Percentiles rank a stretch among this genome's conserved stretches.
These are phyloP conservation scores for Cladophialophora bantiana DNA, from an alignment of 2,329 filamentous ascomycete species.

Conservation along the genomic window DNA sequence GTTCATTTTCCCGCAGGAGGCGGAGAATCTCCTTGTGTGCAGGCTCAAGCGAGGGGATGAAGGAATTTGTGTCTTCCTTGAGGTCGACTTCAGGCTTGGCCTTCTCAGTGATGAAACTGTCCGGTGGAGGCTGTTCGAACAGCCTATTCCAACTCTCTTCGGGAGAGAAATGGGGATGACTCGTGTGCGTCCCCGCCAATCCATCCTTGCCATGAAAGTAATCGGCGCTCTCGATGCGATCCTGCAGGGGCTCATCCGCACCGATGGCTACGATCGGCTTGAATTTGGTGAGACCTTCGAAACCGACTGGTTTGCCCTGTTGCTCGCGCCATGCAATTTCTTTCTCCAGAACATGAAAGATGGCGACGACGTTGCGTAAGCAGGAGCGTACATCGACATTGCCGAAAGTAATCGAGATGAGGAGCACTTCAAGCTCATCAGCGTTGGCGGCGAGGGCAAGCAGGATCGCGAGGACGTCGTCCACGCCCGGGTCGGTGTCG, in stretches of 20 bases:
- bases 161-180: constrained; percentile 74
- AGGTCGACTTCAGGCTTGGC: constrained; percentile 43
- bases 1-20: constrained; percentile 79
- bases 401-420: constrained; percentile 91
- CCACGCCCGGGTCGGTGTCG: constrained; percentile 93
- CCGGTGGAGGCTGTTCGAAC: constrained; percentile 60
- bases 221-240: constrained; percentile 79
- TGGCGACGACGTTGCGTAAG: constrained; percentile 82
- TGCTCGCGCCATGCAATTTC: constrained; percentile 83
- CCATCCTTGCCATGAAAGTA: constrained; percentile 87
- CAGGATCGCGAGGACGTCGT: constrained; percentile 88
- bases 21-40: constrained; percentile 90
- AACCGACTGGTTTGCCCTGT: constrained; percentile 72
- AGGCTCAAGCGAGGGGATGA: constrained; percentile 75
- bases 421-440: constrained; percentile 82
- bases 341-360: constrained; percentile 91
- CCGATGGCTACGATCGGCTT: constrained; percentile 89
- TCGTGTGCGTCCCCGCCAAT: constrained; percentile 73
- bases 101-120: constrained; percentile 57
- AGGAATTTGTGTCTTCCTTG: constrained; percentile 59
- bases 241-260: constrained; percentile 82
- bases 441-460: constrained; percentile 81
- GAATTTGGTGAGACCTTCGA: constrained; percentile 71
- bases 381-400: constrained; percentile 92
- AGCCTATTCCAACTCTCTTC: constrained; percentile 76